Base-by-base conservation (phyloP, 345 rosid species). In the Abelmoschus esculentus region DNA sequence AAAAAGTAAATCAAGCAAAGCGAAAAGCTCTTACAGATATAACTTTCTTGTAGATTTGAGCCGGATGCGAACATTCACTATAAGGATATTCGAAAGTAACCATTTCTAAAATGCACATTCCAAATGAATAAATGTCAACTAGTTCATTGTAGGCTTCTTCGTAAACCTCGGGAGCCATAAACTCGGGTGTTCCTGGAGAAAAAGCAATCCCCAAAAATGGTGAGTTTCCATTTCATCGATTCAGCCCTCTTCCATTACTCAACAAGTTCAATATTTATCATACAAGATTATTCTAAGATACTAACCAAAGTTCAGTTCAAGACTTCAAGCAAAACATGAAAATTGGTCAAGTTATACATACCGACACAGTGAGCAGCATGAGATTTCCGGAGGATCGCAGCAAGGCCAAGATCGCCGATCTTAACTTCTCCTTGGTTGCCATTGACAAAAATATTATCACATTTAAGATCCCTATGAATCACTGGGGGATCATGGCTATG, bases 21-120 rank as follows among this genome's bases (percentile, higher is more conserved):
- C 19, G 14, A 12, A 46, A 50, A 38, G 75, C 31, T 70, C 98
- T 87, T 85, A 96, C 99, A 28, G 99, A 89, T 58, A 85, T 81
- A 55, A 96, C 99, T 92, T 96, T 96, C 87, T 92, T 96, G 87
- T 92, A 96, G 80, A 96, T 96, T 80, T 96, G 99, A 67, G 97
- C 99, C 69, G 98, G 92, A 72, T 92, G 90, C 47, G 79, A 81
- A 78, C 99, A 96, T 70, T 96, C 99, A 17, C 96, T 89, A 70
- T 96, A 96, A 0, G 99, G 99, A 72, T 96, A 96, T 65, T 96
- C 99, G 78, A 92, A 89, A 22, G 98, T 92, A 58, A 96, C 95
- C 99, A 92, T 90, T 75, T 96, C 99, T 79, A 96, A 79, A 58
- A 96, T 83, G 86, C 98, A 90, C 99, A 96, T 96, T 28, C 99